phyloP scores from a whole-genome alignment of 306 rosid genomes.

The Leucaena leucocephala region DNA sequence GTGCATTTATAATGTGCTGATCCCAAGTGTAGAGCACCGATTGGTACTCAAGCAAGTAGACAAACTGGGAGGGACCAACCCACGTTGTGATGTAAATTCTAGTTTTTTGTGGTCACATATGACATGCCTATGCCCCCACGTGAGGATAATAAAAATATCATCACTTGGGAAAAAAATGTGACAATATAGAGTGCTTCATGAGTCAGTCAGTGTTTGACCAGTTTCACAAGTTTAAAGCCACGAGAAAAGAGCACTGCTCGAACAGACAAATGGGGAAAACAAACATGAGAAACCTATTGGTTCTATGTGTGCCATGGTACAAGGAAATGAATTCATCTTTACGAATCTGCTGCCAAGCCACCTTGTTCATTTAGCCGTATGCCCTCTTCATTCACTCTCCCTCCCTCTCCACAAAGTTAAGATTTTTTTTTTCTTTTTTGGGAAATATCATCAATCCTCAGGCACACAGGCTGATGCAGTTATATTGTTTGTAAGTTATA shows the following conservation, averaged over 20 bases:
- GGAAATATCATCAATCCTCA: not conserved
- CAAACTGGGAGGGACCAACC: conserved; percentile 35
- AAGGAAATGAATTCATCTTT: not conserved
- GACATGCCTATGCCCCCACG: not conserved
- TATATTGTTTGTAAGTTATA: not conserved
- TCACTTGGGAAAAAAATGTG: not conserved
- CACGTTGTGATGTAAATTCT: conserved; percentile 7
- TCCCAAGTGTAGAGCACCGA: not conserved
- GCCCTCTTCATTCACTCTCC: not conserved
- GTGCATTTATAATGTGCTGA: not conserved
- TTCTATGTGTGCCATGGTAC: not conserved
- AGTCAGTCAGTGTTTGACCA: conserved; percentile 38
- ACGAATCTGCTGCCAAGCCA: not conserved
- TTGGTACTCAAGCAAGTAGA: not conserved
- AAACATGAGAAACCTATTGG: not conserved
- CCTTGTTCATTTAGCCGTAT: not conserved
- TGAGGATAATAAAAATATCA: not conserved
- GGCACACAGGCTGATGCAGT: not conserved
- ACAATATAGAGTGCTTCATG: not conserved
- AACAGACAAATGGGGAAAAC: not conserved
- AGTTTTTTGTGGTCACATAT: conserved; percentile 8
- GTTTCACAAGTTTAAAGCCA: not conserved
- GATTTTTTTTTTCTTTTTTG: too few species aligned
- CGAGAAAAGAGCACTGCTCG: not conserved
- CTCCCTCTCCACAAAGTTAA: too few species aligned